phyloP scores from a whole-genome alignment of 2,329 filamentous ascomycete species.

The Trichoderma guizhouense region DNA sequence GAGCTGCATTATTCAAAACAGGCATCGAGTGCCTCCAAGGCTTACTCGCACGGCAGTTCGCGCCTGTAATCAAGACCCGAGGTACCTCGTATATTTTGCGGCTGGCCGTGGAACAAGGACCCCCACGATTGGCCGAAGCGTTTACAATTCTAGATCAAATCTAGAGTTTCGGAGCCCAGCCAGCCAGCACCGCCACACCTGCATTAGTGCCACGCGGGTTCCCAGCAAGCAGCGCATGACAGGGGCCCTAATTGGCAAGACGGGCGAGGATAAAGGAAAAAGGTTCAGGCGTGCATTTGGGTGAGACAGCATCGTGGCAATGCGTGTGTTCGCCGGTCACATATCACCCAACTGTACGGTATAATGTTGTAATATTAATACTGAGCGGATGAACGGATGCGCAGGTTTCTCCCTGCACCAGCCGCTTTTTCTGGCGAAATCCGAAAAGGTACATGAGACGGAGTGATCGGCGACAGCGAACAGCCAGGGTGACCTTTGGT shows the following conservation, averaged over 20 bases:
- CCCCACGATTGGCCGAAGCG: slow-evolving; percentile 17
- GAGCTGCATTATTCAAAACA: neutral
- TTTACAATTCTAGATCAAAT: slow-evolving; percentile 16
- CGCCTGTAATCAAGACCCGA: neutral
- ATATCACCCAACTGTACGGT: neutral
- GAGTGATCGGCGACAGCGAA: neutral
- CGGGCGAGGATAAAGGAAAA: neutral
- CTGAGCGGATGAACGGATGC: neutral
- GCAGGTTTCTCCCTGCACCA: neutral
- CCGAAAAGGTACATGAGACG: neutral
- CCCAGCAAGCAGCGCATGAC: slow-evolving; percentile 10
- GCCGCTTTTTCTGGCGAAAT: neutral
- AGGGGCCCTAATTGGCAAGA: slow-evolving; percentile 6
- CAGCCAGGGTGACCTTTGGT: neutral
- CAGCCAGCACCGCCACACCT: slow-evolving; percentile 34
- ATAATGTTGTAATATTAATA: neutral
- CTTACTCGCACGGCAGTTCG: neutral
- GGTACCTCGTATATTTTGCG: neutral
- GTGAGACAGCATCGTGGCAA: neutral
- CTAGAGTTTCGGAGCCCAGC: slow-evolving; percentile 13
- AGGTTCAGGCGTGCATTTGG: neutral
- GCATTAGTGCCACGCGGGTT: slow-evolving; percentile 33
- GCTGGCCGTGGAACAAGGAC: neutral
- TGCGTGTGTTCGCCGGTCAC: neutral
- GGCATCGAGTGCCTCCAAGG: neutral